Conservation (phyloP, 1,284 basidiomycete genomes). For the Meripilus lineatus region DNA sequence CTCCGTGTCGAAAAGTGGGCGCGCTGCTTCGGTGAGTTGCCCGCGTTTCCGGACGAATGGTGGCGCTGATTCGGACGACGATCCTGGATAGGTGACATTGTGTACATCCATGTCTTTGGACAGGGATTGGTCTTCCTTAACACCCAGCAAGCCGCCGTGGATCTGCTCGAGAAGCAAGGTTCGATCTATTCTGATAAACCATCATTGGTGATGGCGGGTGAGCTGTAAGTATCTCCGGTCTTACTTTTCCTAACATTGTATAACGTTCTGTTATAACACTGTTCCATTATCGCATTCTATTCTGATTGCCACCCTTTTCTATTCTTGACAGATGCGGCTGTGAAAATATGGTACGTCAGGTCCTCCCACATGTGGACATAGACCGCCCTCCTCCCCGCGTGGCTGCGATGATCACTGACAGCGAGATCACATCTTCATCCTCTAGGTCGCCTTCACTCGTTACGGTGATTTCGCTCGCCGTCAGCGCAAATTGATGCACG, state of each 20-base stretch:
- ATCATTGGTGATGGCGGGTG: conserved; percentile 53
- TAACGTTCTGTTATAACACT: no score
- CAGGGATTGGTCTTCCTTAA: conserved; percentile 63
- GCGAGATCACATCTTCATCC: background rate
- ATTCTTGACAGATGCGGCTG: conserved; percentile 48
- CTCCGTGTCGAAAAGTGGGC: conserved; percentile 28
- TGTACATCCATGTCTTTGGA: conserved; percentile 63
- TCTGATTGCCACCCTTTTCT: conserved; percentile 10
- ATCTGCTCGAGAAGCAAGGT: conserved; percentile 64
- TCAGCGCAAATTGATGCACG: conserved; percentile 60
- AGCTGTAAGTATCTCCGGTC: conserved; percentile 37
- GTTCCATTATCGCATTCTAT: conserved; percentile 3
- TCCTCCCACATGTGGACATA: conserved; percentile 7
- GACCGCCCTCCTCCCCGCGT: no score
- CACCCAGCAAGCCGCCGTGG: conserved; percentile 49
- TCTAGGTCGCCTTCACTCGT: conserved; percentile 59
- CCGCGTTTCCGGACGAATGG: background rate
- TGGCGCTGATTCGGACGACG: background rate
- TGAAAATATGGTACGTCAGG: conserved; percentile 52
- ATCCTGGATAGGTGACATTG: conserved; percentile 46
- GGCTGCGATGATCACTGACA: no score
- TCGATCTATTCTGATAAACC: conserved; percentile 71
- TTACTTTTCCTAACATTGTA: conserved; percentile 3
- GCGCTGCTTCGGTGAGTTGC: conserved; percentile 22
- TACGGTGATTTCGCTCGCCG: conserved; percentile 60